Percentiles rank a stretch among this genome's conserved stretches.
Evolutionary conservation across 192 early-diverging fungal genomes (phyloP).

Genomic region (Backusella westeae): DNA sequence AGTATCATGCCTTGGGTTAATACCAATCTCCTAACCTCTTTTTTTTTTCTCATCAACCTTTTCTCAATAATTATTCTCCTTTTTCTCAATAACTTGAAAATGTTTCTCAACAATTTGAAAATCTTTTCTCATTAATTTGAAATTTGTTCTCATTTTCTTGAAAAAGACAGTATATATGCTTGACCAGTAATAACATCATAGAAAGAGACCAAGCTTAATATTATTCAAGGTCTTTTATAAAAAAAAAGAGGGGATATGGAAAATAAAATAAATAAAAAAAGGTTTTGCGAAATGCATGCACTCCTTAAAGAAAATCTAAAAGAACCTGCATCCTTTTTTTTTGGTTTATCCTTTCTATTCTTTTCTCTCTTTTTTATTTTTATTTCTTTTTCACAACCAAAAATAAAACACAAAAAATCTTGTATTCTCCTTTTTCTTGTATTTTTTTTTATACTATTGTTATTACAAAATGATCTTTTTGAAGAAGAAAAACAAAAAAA

Average conservation of each 20-base stretch:
- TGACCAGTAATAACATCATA: too few relatives aligned
- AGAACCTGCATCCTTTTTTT: constrained; percentile 4
- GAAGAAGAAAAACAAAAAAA: constrained; percentile 1
- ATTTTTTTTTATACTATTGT: not conserved
- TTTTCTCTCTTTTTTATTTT: not conserved
- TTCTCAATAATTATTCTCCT: too few relatives aligned
- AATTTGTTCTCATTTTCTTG: too few relatives aligned
- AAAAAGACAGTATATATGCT: too few relatives aligned
- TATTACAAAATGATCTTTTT: constrained; percentile 4
- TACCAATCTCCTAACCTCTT: too few relatives aligned
- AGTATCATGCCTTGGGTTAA: too few relatives aligned
- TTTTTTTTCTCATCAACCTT: too few relatives aligned
- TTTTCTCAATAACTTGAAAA: too few relatives aligned
- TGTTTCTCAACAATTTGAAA: too few relatives aligned
- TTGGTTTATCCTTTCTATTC: not conserved
- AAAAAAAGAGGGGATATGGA: not conserved
- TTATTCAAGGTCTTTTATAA: not conserved
- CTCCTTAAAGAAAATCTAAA: constrained; percentile 4
- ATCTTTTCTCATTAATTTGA: too few relatives aligned
- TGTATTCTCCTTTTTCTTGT: constrained; percentile 2
- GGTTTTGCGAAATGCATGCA: not conserved
- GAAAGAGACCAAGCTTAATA: too few relatives aligned
- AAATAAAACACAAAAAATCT: not conserved
- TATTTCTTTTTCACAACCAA: not conserved
- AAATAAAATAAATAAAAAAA: not conserved